Conservation (phyloP, 306 rosid genomes). For the Prunus padus region DNA sequence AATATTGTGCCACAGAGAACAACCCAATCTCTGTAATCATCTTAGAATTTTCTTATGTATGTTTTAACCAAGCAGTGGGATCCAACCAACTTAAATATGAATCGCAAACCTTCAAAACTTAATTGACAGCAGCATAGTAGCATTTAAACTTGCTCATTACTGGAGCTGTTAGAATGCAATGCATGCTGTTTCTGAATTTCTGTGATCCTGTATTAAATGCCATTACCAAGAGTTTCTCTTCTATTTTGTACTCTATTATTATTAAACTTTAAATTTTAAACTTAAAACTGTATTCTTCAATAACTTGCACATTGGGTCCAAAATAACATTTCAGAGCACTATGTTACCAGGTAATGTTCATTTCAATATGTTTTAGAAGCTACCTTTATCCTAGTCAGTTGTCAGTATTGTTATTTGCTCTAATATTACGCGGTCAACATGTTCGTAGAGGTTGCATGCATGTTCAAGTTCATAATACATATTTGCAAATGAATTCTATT, state of each 20-base stretch:
- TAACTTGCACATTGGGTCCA: not conserved
- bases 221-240: not conserved
- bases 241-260: not conserved
- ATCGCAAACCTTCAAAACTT: not conserved
- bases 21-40: not conserved
- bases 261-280: not conserved
- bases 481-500: not conserved
- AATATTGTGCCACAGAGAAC: not conserved
- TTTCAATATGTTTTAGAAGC: not conserved
- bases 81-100: not conserved
- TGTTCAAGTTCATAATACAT: not conserved
- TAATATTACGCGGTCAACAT: not conserved
- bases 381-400: not conserved
- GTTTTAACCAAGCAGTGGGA: not conserved
- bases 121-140: not conserved
- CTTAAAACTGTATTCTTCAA: not conserved
- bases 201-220: not conserved
- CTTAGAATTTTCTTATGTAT: not conserved
- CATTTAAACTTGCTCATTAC: not conserved
- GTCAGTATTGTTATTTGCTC: not conserved
- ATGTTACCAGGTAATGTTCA: not conserved
- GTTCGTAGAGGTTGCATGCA: not conserved
- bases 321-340: not conserved
- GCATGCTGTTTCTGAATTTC: not conserved
- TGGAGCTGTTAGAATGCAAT: not conserved